Evolutionary conservation across 2,329 filamentous ascomycete species (phyloP).

Genomic region (Colletotrichum limetticola): DNA sequence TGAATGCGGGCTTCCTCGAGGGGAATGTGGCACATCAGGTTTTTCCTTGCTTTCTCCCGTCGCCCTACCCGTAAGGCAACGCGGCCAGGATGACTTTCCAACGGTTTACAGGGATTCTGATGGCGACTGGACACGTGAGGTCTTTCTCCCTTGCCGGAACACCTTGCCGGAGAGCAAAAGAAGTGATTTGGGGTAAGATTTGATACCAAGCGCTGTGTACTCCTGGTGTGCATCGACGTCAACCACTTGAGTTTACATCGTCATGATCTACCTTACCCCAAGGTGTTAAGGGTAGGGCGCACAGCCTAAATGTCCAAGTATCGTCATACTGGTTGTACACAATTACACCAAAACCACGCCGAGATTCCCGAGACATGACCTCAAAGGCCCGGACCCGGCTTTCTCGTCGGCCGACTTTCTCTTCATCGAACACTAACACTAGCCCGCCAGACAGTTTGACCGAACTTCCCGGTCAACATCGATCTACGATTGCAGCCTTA

Average conservation of each 20-base stretch:
- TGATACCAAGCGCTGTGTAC: neutral
- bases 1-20: neutral
- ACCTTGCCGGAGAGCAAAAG: neutral
- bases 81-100: neutral
- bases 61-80: neutral
- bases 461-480: neutral
- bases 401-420: neutral
- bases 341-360: neutral
- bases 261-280: slow-evolving; percentile 2
- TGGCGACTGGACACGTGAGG: neutral
- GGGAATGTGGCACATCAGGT: neutral
- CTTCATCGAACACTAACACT: neutral
- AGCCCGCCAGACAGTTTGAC: neutral
- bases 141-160: neutral
- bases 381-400: neutral
- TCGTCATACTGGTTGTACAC: neutral
- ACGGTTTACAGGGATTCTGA: neutral
- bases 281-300: neutral
- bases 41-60: neutral
- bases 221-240: neutral
- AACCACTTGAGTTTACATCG: neutral
- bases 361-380: slow-evolving; percentile 3
- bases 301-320: neutral
- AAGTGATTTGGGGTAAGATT: neutral
- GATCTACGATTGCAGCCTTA: neutral